A percentile compares a stretch with the other conserved stretches of the same genome.
phyloP scores from a whole-genome alignment of 768 basidiomycete species.

The Termitomyces sp. region DNA sequence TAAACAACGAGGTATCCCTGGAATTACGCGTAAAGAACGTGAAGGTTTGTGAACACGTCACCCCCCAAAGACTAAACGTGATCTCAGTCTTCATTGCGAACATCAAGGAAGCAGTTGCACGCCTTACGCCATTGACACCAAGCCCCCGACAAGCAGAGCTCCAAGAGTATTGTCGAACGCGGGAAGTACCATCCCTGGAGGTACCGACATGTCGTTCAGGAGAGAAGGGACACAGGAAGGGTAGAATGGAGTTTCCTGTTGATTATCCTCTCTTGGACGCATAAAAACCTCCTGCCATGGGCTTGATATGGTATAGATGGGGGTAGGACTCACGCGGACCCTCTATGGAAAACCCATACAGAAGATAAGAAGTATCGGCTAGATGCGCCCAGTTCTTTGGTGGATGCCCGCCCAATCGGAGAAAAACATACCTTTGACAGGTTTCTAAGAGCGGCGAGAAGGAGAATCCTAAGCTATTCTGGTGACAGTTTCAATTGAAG shows the following conservation, averaged over 20 bases:
- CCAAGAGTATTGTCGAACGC: constrained; percentile 51
- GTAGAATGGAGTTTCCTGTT: neutral
- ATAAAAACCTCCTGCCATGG: neutral
- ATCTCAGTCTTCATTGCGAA: neutral
- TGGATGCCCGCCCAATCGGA: neutral
- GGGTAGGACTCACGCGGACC: neutral
- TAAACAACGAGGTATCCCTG: constrained; percentile 30
- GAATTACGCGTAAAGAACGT: constrained; percentile 41
- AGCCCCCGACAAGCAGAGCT: constrained; percentile 49
- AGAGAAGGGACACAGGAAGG: neutral
- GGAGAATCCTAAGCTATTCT: neutral
- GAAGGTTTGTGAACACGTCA: constrained; percentile 52
- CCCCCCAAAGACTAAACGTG: constrained; percentile 49
- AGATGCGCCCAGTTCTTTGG: neutral
- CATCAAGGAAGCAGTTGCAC: neutral
- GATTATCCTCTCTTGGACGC: neutral
- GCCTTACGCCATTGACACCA: constrained; percentile 50
- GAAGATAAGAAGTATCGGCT: neutral
- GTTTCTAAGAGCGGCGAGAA: neutral
- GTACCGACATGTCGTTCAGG: constrained; percentile 10
- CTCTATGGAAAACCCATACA: neutral
- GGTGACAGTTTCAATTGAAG: neutral
- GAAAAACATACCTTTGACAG: neutral
- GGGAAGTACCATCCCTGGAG: constrained; percentile 14
- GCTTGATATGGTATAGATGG: neutral